These are phyloP conservation scores for Lactifluus echinatus DNA, from an alignment of 768 basidiomycete species.

Conservation along the genomic window DNA sequence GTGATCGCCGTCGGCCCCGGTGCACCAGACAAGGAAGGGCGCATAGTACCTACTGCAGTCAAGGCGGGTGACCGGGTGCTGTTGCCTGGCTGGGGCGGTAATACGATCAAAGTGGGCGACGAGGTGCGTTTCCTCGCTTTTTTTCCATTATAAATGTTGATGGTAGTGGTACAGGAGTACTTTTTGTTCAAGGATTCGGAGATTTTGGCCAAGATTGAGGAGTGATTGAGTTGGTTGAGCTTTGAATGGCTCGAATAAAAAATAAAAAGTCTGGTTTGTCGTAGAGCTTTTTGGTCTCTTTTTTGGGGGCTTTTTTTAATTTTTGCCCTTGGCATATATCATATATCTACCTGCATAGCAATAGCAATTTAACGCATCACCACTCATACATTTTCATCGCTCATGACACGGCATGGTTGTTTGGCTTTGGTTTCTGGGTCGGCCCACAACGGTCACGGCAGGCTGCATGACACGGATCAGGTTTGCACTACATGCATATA, in stretches of 20 bases:
- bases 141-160: background rate
- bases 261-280: background rate
- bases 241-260: background rate
- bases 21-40: conserved; percentile 81
- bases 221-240: conserved; percentile 34
- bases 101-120: conserved; percentile 91
- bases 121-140: conserved; percentile 52
- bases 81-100: conserved; percentile 95
- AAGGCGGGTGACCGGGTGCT: conserved; percentile 89
- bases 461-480: too few species aligned
- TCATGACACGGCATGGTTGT: too few species aligned
- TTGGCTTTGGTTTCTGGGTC: too few species aligned
- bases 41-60: conserved; percentile 63
- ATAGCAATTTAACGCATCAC: conserved; percentile 4
- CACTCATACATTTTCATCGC: background rate
- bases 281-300: background rate
- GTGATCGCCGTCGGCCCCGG: conserved; percentile 96
- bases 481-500: too few species aligned
- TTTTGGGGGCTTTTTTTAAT: too few species aligned
- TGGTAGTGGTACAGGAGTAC: conserved; percentile 63
- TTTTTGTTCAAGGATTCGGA: conserved; percentile 90
- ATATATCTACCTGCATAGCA: background rate
- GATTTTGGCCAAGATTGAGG: conserved; percentile 93
- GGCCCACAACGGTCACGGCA: too few species aligned
- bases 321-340: background rate